Evolutionary conservation across 2,329 filamentous ascomycete species (phyloP).

Genomic region (Cordyceps cicadae): DNA sequence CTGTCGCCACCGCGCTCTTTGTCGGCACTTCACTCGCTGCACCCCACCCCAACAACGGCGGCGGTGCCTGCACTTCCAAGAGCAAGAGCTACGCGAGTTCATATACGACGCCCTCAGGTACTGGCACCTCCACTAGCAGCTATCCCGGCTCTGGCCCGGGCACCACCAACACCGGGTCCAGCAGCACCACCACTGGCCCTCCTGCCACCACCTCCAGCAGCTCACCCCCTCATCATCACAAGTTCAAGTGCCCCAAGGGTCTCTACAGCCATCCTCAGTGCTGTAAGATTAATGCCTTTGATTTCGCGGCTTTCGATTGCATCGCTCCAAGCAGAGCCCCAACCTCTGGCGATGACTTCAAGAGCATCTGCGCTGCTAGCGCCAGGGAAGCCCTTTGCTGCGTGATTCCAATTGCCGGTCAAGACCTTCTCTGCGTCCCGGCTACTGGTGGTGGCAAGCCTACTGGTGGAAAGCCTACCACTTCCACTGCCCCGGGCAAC

Average conservation of each 20-base stretch:
- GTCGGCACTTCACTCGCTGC: constrained; percentile 12
- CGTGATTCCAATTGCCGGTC: constrained; percentile 33
- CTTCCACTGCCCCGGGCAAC: too few relatives aligned
- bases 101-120: too few relatives aligned
- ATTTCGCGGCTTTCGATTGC: constrained; percentile 40
- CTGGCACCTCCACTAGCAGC: not conserved
- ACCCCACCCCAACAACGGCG: constrained; percentile 8
- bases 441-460: not conserved
- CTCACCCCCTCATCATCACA: not conserved
- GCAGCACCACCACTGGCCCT: not conserved
- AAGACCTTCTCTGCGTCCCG: constrained; percentile 5
- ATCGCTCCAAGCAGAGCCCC: not conserved
- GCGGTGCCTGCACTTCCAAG: not conserved
- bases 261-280: constrained; percentile 30
- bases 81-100: not conserved
- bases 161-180: too few relatives aligned
- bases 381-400: constrained; percentile 48
- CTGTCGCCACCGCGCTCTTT: constrained; percentile 13
- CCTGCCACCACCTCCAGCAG: not conserved
- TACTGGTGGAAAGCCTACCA: not conserved
- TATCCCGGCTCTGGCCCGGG: not conserved
- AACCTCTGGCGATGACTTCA: not conserved
- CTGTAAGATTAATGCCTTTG: constrained; percentile 40
- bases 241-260: constrained; percentile 14
- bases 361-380: constrained; percentile 30